Evolutionary conservation across 2,329 filamentous ascomycete species (phyloP), one percentile per base, ranked within the genome.

Genomic region (Claviceps digitariae): DNA sequence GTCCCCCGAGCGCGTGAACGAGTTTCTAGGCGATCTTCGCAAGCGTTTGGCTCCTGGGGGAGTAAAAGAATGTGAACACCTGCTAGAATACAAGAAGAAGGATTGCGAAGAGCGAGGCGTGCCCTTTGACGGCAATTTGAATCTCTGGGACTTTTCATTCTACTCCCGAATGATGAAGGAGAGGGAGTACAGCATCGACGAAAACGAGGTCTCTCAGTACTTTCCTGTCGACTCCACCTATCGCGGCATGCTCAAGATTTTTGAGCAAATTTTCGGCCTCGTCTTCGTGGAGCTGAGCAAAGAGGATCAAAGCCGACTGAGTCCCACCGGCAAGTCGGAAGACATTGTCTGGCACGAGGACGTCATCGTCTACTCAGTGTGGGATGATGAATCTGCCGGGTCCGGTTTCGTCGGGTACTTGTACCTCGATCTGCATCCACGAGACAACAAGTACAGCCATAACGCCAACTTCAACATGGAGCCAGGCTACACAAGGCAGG

Each of bases 381-480:
- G 87, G 86, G 80, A 93, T 61, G 84, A 90, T 57, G 78, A 81
- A 55, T 75, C 74, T 2, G 82, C 86, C 59, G 87, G 86, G 17
- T 74, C 77, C 50, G 80, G 74, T 38, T 93, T 93, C 62, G 83
- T 87, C 7, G 87, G 87, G 43, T 93, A 91, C 65, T 75, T 93
- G 27, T 91, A 91, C 67, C 78, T 93, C 15, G 87, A 93, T 67
- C 75, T 91, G 21, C 85, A 88, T 67, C 87, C 87, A 1, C 79
- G 87, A 40, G 81, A 82, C 60, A 87, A 88, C 67, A 93, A 93
- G 67, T 91, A 91, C 65, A 83, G 85, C 17, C 87, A 91, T 63
- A 87, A 87, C 6, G 87, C 87, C 62, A 91, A 91, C 73, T 91
- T 93, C 72, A 87, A 83, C 67, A 68, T 93, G 2, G 82, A 88